These are phyloP conservation scores for Sanguinoderma infundibulare DNA, from an alignment of 1,284 basidiomycete species.

Conservation along the genomic window DNA sequence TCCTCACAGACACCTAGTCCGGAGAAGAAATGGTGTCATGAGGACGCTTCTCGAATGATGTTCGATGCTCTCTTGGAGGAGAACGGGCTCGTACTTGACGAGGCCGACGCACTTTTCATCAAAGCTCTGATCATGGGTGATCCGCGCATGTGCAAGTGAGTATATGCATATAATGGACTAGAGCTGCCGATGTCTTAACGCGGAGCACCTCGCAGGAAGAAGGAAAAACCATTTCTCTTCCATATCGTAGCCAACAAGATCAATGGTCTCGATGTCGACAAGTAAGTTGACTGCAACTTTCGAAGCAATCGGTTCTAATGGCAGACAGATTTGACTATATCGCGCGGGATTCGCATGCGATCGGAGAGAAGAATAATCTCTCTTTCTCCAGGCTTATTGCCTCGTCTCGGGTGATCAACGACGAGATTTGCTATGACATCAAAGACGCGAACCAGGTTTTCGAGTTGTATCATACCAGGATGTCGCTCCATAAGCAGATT, in stretches of 20 bases:
- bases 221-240: conserved; percentile 56
- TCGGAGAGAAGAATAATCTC: conserved; percentile 65
- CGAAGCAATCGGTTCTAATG: neutral
- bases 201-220: neutral
- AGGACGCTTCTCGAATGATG: conserved; percentile 77
- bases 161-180: conserved; percentile 2
- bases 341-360: conserved; percentile 68
- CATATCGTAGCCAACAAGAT: conserved; percentile 80
- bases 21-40: conserved; percentile 62
- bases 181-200: neutral
- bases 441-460: conserved; percentile 79
- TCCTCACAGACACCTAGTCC: conserved; percentile 34
- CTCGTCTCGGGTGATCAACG: conserved; percentile 72
- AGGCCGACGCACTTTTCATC: conserved; percentile 58
- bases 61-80: conserved; percentile 62
- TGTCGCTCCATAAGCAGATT: conserved; percentile 75
- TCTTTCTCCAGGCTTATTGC: conserved; percentile 67
- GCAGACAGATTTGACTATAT: conserved; percentile 75
- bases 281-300: conserved; percentile 44
- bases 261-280: conserved; percentile 84
- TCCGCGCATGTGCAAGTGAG: conserved; percentile 48
- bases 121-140: conserved; percentile 74
- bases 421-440: conserved; percentile 78
- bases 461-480: conserved; percentile 72
- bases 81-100: conserved; percentile 49